These are phyloP conservation scores for Sideroxylon spinosum DNA, from an alignment of 179 eudicot genomes.

Conservation along the genomic window DNA sequence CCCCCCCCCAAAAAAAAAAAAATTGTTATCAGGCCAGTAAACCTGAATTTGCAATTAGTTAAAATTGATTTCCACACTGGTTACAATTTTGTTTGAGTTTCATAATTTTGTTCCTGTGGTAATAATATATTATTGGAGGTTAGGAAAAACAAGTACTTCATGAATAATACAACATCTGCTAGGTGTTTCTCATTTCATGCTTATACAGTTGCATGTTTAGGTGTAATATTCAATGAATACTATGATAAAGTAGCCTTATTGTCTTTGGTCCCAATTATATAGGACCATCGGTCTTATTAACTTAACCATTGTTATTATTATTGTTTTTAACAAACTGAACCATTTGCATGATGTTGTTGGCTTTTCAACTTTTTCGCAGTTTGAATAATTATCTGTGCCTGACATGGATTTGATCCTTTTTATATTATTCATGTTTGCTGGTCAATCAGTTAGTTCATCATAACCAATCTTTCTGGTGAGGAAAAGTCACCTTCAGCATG, in stretches of 20 bases:
- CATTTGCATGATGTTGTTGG: not conserved
- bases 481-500: not conserved
- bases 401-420: not conserved
- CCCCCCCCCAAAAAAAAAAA: too few species aligned
- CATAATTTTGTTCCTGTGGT: not conserved
- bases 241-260: not conserved
- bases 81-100: not conserved
- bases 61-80: not conserved
- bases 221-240: not conserved
- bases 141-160: not conserved
- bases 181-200: not conserved
- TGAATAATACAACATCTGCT: not conserved
- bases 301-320: not conserved
- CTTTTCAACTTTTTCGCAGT: not conserved
- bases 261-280: not conserved
- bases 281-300: not conserved
- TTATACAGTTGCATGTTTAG: not conserved
- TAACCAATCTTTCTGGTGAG: too few species aligned
- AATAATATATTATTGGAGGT: not conserved
- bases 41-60: not conserved
- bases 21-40: conserved; percentile 27
- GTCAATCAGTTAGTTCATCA: not conserved
- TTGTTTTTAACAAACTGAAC: not conserved
- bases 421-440: not conserved
- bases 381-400: too few species aligned